Percentiles rank a stretch among this genome's conserved stretches.
These are phyloP conservation scores for Lojkania enalia DNA, from an alignment of 2,329 filamentous ascomycete species.

Conservation along the genomic window DNA sequence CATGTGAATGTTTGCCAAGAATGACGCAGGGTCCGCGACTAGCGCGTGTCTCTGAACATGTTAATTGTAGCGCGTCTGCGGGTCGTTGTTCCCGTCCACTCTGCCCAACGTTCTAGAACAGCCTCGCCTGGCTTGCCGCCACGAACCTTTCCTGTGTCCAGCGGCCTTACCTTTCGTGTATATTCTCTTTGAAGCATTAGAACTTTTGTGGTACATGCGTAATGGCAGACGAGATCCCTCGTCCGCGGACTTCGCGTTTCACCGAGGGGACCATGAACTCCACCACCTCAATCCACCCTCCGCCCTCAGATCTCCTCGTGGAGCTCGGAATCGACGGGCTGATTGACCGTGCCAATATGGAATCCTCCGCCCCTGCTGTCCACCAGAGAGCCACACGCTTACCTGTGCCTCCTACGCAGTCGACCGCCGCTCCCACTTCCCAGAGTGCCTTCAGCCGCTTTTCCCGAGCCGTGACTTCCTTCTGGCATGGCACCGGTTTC, in stretches of 20 bases:
- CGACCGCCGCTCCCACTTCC: constrained; percentile 7
- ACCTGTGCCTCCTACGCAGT: constrained; percentile 8
- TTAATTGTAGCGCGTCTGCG: not conserved
- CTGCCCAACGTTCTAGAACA: not conserved
- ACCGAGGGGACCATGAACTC: constrained; percentile 38
- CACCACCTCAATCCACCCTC: constrained; percentile 31
- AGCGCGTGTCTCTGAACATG: not conserved
- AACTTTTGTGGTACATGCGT: not conserved
- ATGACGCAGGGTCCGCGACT: not conserved
- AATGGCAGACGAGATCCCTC: constrained; percentile 1
- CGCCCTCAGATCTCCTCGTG: constrained; percentile 30
- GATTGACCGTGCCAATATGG: constrained; percentile 14
- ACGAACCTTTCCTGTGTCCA: not conserved
- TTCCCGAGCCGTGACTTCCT: constrained; percentile 28
- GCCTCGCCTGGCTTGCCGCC: not conserved
- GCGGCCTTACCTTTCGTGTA: constrained; percentile 1
- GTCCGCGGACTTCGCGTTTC: constrained; percentile 30
- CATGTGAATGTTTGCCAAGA: constrained; percentile 1
- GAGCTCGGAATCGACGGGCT: constrained; percentile 29
- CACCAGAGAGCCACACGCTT: not conserved
- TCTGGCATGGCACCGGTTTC: constrained; percentile 22
- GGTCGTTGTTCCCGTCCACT: not conserved
- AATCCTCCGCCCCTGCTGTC: not conserved
- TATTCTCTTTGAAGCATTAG: not conserved
- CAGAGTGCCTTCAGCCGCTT: constrained; percentile 35